Conservation (phyloP, 495 filamentous ascomycete species). For the Penicillium paradoxum region DNA sequence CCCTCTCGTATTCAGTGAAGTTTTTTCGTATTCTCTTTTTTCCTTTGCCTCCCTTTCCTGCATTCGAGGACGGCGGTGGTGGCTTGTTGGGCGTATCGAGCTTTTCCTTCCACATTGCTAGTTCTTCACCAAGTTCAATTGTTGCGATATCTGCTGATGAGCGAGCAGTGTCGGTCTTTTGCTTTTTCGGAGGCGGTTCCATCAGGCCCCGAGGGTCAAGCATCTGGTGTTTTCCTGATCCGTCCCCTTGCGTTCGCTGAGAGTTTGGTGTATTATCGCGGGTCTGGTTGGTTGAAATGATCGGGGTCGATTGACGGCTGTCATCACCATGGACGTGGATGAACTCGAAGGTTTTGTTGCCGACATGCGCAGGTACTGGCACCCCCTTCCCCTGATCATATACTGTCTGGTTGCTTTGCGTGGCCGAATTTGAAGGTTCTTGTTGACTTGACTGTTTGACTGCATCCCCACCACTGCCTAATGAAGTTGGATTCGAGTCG, state of each 20-base stretch:
- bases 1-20: conserved; percentile 1
- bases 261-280: not conserved
- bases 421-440: not conserved
- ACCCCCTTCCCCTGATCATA: not conserved
- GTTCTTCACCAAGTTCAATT: not conserved
- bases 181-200: not conserved
- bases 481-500: not conserved
- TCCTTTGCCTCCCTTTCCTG: not conserved
- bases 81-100: not conserved
- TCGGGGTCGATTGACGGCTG: not conserved
- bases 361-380: not conserved
- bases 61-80: no score
- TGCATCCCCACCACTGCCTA: not conserved
- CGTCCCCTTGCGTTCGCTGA: not conserved
- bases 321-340: no score
- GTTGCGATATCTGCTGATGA: not conserved
- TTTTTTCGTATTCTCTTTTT: not conserved
- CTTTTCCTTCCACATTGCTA: not conserved
- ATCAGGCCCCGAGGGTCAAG: no score
- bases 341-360: not conserved
- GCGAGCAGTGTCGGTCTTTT: not conserved
- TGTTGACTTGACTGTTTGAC: not conserved
- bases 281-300: not conserved
- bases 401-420: not conserved
- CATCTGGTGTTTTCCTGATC: not conserved